phyloP scores from a whole-genome alignment of 768 basidiomycete species.

The Rubroboletus satanas region DNA sequence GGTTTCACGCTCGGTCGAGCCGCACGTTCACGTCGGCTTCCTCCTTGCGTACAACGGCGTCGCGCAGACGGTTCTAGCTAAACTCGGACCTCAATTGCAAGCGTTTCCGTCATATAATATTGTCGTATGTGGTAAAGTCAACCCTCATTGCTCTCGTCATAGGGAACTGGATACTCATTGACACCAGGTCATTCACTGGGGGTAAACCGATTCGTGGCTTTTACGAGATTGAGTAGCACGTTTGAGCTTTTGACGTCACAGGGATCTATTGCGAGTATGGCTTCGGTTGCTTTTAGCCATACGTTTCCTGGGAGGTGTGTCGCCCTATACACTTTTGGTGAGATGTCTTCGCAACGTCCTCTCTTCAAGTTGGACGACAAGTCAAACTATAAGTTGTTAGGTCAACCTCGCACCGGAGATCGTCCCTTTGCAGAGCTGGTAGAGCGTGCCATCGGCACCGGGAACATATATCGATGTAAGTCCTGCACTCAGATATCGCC shows the following conservation, averaged over 20 bases:
- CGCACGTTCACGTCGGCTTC: conserved; percentile 37
- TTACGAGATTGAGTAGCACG: background rate
- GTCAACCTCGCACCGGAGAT: conserved; percentile 50
- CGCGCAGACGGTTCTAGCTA: conserved; percentile 26
- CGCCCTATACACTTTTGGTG: conserved; percentile 45
- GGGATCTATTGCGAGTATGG: conserved; percentile 40
- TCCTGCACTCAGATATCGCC: background rate
- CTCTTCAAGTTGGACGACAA: background rate
- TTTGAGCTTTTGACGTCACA: conserved; percentile 12
- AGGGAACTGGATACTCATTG: conserved; percentile 1
- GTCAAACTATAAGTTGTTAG: conserved; percentile 24
- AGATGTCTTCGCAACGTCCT: background rate
- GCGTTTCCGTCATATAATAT: conserved; percentile 33
- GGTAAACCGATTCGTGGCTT: conserved; percentile 16
- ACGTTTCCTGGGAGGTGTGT: conserved; percentile 27
- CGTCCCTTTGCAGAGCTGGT: conserved; percentile 38
- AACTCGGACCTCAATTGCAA: conserved; percentile 30
- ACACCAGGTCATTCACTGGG: conserved; percentile 41
- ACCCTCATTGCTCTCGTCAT: background rate
- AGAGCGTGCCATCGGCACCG: conserved; percentile 34
- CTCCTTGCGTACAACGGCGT: conserved; percentile 35
- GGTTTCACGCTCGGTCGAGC: conserved; percentile 3
- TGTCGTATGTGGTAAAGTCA: conserved; percentile 29
- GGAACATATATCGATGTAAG: conserved; percentile 42
- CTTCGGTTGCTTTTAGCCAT: conserved; percentile 31